These are phyloP conservation scores for Globisporangium cystogenes DNA, from an alignment of 352 stramenopile genomes.

Conservation along the genomic window DNA sequence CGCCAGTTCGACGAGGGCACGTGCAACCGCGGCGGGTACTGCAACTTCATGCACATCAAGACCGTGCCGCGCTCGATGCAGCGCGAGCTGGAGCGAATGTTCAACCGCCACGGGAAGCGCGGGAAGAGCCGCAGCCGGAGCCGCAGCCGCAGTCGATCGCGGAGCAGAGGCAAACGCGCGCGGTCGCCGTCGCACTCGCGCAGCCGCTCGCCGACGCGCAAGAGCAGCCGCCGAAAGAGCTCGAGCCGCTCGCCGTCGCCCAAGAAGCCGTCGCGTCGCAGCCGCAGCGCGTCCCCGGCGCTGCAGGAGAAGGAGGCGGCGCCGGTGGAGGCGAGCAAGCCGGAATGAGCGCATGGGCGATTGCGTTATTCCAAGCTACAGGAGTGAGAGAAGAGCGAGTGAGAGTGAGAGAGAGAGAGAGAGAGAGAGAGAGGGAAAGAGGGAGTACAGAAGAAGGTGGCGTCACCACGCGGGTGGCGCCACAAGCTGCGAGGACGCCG, in stretches of 20 bases:
- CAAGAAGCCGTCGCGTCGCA: conserved; percentile 37
- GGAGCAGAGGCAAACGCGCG: conserved; percentile 27
- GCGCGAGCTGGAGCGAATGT: conserved; percentile 81
- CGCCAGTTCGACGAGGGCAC: conserved; percentile 98
- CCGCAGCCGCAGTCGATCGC: conserved; percentile 42
- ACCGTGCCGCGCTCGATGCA: conserved; percentile 83
- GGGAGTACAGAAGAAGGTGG: neutral
- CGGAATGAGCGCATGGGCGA: conserved; percentile 10
- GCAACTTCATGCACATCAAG: conserved; percentile 99
- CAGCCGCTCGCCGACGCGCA: conserved; percentile 34
- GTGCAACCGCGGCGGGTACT: conserved; percentile 97
- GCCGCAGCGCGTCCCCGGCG: conserved; percentile 23
- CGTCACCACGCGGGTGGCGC: too few species aligned
- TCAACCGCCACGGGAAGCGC: conserved; percentile 47
- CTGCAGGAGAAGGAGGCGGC: conserved; percentile 10
- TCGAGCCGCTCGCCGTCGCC: conserved; percentile 38
- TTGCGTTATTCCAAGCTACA: too few species aligned
- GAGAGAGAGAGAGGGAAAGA: neutral
- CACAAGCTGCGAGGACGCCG: too few species aligned
- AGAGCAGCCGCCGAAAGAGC: conserved; percentile 29
- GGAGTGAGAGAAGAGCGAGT: neutral
- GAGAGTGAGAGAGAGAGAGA: neutral
- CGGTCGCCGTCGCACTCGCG: conserved; percentile 37
- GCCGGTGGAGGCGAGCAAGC: conserved; percentile 6
- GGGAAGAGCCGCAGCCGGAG: conserved; percentile 43